phyloP scores from a whole-genome alignment of 2,329 filamentous ascomycete genomes.

The Niveomyces coronatus region DNA sequence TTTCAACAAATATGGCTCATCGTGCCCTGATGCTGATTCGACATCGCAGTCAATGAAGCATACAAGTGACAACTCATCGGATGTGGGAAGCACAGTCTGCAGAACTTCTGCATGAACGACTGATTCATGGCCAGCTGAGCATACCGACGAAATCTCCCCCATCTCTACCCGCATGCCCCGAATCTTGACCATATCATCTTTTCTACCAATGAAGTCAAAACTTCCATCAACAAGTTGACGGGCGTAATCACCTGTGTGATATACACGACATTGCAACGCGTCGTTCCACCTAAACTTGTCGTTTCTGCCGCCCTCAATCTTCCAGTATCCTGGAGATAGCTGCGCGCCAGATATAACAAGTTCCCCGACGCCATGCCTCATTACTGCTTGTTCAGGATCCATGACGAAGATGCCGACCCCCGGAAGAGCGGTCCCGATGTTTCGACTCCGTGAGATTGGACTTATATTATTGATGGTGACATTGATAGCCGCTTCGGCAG shows the following conservation, averaged over 20 bases:
- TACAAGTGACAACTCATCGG: neutral
- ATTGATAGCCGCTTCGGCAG: conserved; percentile 2
- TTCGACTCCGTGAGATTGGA: neutral
- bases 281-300: conserved; percentile 3
- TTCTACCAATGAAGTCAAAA: conserved; percentile 3
- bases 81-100: neutral
- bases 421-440: conserved; percentile 2
- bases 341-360: neutral
- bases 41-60: conserved; percentile 3
- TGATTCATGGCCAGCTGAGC: conserved; percentile 1
- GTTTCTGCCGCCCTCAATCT: neutral
- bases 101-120: conserved; percentile 1
- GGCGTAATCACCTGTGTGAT: conserved; percentile 3
- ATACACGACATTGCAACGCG: neutral
- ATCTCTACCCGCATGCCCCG: conserved; percentile 4
- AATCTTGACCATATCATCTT: conserved; percentile 3
- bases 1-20: neutral
- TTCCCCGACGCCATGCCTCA: conserved; percentile 1
- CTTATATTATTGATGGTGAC: neutral
- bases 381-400: neutral
- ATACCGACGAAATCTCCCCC: conserved; percentile 3
- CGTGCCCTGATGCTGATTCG: neutral
- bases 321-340: conserved; percentile 2
- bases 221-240: conserved; percentile 1
- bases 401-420: neutral